Base-by-base conservation (phyloP, 129 eudicot species). In the Tagetes patula region DNA sequence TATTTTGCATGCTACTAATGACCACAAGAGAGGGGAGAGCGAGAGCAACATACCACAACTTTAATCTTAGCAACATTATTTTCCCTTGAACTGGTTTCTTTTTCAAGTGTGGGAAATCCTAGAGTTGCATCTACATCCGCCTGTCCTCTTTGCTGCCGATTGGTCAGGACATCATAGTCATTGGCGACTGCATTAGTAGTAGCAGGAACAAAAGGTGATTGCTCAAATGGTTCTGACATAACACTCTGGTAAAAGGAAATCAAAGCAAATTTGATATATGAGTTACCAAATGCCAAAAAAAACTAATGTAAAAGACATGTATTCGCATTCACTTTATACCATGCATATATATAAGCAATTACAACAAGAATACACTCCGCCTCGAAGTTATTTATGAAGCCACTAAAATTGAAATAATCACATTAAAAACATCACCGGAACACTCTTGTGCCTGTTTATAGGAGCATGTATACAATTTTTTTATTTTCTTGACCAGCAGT, bases 61-160 rank as follows among this genome's bases (percentile, higher is more conserved):
- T 83, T 94, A 62, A 94, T 94, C 85, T 94, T 94, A 38, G 98
- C 98, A 81, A 94, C 96, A 58, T 86, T 94, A 71, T 79, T 90
- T 74, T 94, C 98, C 81, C 90, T 94, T 56, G 91, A 54, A 75
- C 38, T 84, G 80, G 8, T 79, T 80, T 86, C 98, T 76, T 88
- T 90, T 52, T 85, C 89, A 82, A 32, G 69, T 47, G 84, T 73
- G 14, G 96, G 77, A 33, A 84, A 77, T 54, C 69, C 83, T 58
- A 54, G 67, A 53, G 87, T 74, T 42, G 84, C 68, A 67, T 94
- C 98, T 65, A 73, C 79, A 73, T 87, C 90, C 55, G 85, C 75
- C 69, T 82, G 90, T 62, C 82, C 89, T 79, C 87, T 84, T 76
- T 82, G 90, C 75, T 73, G 92, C 64, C 81, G 83, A 72, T 77